These are phyloP conservation scores for Ascochyta rabiei DNA, from an alignment of 2,329 filamentous ascomycete species.

Conservation along the genomic window DNA sequence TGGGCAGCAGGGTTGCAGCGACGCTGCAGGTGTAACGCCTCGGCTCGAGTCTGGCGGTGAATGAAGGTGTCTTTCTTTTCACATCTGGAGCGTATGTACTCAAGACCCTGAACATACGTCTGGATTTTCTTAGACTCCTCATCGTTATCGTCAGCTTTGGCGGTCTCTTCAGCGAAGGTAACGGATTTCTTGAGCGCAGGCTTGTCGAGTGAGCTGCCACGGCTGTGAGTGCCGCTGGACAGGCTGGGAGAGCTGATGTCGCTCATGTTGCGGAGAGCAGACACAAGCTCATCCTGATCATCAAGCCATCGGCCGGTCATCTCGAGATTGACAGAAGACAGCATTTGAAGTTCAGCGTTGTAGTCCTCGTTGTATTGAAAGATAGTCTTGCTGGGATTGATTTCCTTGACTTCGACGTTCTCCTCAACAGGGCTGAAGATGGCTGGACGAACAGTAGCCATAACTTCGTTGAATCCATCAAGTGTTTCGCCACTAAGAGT, in stretches of 20 bases:
- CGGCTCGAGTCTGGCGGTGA: constrained; percentile 82
- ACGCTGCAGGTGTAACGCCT: constrained; percentile 84
- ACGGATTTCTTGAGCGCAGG: constrained; percentile 71
- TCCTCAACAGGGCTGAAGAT: constrained; percentile 44
- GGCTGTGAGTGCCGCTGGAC: constrained; percentile 39
- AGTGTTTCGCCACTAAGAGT: constrained; percentile 44
- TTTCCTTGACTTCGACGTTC: constrained; percentile 57
- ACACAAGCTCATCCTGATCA: constrained; percentile 79
- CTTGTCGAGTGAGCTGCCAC: constrained; percentile 45
- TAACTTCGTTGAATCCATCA: constrained; percentile 39
- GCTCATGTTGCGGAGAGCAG: constrained; percentile 65
- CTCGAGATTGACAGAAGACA: constrained; percentile 75
- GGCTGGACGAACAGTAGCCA: constrained; percentile 40
- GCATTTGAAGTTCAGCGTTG: constrained; percentile 72
- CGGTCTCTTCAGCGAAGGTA: constrained; percentile 64
- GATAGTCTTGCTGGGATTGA: constrained; percentile 68
- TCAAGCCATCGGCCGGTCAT: constrained; percentile 86
- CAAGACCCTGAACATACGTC: constrained; percentile 88
- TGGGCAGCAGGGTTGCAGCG: constrained; percentile 75
- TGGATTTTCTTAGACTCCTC: constrained; percentile 60
- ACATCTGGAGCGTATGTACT: constrained; percentile 71
- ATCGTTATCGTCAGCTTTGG: constrained; percentile 33
- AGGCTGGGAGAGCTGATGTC: constrained; percentile 49
- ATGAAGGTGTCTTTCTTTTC: constrained; percentile 78
- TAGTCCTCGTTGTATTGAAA: constrained; percentile 78